Evolutionary conservation across 208 protist species (phyloP).

Genomic region (Leishmania amazonensis): DNA sequence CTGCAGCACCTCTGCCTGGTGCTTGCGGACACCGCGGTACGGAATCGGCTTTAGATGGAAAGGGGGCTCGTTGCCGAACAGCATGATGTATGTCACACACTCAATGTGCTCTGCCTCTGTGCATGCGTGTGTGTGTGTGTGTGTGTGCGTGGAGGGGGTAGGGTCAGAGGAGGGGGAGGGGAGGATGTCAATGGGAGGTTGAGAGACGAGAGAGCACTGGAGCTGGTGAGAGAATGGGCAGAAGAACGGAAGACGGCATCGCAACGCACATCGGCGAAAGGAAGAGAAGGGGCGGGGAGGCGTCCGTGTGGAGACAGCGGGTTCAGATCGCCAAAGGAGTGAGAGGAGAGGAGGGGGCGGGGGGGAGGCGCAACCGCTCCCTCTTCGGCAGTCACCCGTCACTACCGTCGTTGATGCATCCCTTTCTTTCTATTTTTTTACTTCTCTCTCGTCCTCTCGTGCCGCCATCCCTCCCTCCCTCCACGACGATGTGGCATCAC

Average conservation of each 20-base stretch:
- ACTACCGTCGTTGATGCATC: background rate
- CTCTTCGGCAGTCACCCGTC: background rate
- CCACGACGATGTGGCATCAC: background rate
- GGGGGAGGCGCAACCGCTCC: background rate
- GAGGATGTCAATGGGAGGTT: background rate
- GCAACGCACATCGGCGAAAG: background rate
- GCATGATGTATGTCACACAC: conserved; percentile 21
- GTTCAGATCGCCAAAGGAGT: background rate
- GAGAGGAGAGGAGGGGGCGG: background rate
- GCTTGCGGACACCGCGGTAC: conserved; percentile 57
- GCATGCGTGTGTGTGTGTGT: conserved; percentile 1
- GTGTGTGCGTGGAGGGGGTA: conserved; percentile 1
- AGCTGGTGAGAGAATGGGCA: background rate
- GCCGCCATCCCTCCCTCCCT: background rate
- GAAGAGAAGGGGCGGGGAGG: background rate
- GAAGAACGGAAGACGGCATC: background rate
- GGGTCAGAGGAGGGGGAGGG: background rate
- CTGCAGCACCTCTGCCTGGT: conserved; percentile 62
- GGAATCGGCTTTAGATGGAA: conserved; percentile 65
- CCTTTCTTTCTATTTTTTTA: background rate
- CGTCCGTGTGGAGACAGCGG: background rate
- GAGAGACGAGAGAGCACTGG: background rate
- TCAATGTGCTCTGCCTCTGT: background rate
- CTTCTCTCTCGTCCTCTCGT: background rate
- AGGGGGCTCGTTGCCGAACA: conserved; percentile 65